Evolutionary conservation across 2,329 filamentous ascomycete genomes (phyloP).

Genomic region (Cladorrhinum sp.): DNA sequence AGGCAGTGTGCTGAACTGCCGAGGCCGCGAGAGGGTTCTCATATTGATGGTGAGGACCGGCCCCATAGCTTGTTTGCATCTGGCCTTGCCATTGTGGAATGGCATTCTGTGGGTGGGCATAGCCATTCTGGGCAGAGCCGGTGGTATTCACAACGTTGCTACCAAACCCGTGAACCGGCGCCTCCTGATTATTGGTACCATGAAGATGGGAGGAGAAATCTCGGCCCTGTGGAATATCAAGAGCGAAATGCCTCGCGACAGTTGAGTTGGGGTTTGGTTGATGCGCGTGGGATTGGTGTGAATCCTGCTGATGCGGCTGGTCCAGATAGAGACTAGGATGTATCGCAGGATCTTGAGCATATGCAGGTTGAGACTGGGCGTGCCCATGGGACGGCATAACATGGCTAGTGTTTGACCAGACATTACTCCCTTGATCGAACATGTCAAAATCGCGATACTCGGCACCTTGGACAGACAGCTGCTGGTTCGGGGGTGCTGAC

Average conservation of each 20-base stretch:
- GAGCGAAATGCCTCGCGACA: conserved; percentile 21
- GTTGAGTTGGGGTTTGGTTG: conserved; percentile 14
- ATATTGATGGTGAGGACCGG: conserved; percentile 15
- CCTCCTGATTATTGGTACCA: conserved; percentile 12
- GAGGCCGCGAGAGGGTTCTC: conserved; percentile 23
- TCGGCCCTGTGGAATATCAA: conserved; percentile 16
- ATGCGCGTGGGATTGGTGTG: conserved; percentile 7
- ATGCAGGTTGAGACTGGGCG: conserved; percentile 11
- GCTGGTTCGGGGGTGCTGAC: conserved; percentile 14
- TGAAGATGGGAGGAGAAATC: conserved; percentile 20
- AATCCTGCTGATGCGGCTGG: conserved; percentile 12
- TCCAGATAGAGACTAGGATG: conserved; percentile 18
- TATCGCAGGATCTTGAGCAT: conserved; percentile 18
- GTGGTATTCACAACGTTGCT: conserved; percentile 6
- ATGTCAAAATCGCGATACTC: conserved; percentile 21
- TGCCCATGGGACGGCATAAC: neutral
- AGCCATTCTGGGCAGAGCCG: conserved; percentile 15
- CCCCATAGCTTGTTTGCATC: conserved; percentile 14
- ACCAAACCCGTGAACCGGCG: conserved; percentile 17
- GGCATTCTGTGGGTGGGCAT: conserved; percentile 17
- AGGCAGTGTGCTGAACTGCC: conserved; percentile 5
- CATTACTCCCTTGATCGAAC: conserved; percentile 6
- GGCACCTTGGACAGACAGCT: conserved; percentile 16
- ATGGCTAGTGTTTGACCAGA: conserved; percentile 19
- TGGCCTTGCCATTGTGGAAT: conserved; percentile 25